Conservation (phyloP, 768 basidiomycete genomes). For the Hortiboletus campestris region DNA sequence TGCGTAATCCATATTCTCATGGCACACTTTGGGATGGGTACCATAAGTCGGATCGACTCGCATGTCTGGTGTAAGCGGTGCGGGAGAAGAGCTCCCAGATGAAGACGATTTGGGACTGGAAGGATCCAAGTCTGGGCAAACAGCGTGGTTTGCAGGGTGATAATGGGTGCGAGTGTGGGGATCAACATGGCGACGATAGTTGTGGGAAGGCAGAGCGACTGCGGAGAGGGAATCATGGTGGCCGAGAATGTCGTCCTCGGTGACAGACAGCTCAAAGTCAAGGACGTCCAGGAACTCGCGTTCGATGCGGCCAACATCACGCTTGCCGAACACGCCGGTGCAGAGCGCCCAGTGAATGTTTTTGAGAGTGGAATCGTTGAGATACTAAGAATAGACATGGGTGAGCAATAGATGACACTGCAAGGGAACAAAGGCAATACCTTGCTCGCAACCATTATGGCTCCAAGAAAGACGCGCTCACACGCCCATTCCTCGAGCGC, state of each 20-base stretch:
- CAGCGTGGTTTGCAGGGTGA: constrained; percentile 15
- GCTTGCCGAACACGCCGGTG: constrained; percentile 78
- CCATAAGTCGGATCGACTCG: constrained; percentile 20
- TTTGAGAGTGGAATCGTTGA: constrained; percentile 88
- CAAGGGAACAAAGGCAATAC: constrained; percentile 36
- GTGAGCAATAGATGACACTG: constrained; percentile 8
- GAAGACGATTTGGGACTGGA: constrained; percentile 40
- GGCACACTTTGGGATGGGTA: constrained; percentile 26
- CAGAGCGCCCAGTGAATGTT: constrained; percentile 90
- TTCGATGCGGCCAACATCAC: constrained; percentile 78
- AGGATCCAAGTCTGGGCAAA: constrained; percentile 45
- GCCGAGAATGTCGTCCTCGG: constrained; percentile 60
- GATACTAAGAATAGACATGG: constrained; percentile 46
- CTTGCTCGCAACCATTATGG: constrained; percentile 86
- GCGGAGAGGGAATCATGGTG: constrained; percentile 39
- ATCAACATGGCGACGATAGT: constrained; percentile 27
- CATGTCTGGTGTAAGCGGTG: constrained; percentile 32
- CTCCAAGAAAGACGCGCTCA: constrained; percentile 88
- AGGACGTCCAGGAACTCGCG: constrained; percentile 80
- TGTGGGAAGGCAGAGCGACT: constrained; percentile 26
- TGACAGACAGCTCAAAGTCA: constrained; percentile 67
- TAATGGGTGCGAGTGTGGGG: constrained; percentile 19
- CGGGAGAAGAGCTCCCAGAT: constrained; percentile 34
- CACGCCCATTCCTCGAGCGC: constrained; percentile 83
- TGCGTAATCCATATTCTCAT: constrained; percentile 24